phyloP scores from a whole-genome alignment of 2,329 filamentous ascomycete species.

The Gremmenia infestans region DNA sequence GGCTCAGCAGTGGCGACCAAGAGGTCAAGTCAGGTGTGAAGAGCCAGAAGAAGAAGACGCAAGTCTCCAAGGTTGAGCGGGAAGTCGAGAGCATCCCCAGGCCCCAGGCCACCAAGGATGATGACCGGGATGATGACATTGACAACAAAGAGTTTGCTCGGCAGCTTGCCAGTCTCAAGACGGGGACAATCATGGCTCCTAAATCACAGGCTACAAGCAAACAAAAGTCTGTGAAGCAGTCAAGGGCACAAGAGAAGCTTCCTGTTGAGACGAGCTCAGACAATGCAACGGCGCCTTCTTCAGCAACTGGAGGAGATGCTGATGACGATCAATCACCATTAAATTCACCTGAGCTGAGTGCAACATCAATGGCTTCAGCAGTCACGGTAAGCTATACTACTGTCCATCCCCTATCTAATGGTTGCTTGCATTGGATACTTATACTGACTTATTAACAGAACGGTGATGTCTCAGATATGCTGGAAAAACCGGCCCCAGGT shows the following conservation, averaged over 20 bases:
- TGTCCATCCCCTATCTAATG: not conserved
- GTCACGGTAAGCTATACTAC: conserved; percentile 24
- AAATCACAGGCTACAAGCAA: conserved; percentile 45
- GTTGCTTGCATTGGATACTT: not conserved
- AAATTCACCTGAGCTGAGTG: conserved; percentile 56
- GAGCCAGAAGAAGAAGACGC: conserved; percentile 22
- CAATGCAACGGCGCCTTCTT: conserved; percentile 58
- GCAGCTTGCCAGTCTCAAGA: conserved; percentile 65
- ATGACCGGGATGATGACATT: conserved; percentile 44
- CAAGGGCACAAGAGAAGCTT: conserved; percentile 50
- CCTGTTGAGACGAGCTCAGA: conserved; percentile 34
- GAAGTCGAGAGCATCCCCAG: conserved; percentile 9
- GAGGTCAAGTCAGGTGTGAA: conserved; percentile 17
- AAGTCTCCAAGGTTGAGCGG: conserved; percentile 4
- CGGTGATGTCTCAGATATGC: conserved; percentile 83
- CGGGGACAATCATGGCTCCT: conserved; percentile 52
- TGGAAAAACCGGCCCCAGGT: conserved; percentile 64
- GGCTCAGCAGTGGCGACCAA: conserved; percentile 20
- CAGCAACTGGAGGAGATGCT: conserved; percentile 67
- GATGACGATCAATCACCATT: conserved; percentile 75
- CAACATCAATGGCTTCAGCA: conserved; percentile 40
- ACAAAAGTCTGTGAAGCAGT: conserved; percentile 64
- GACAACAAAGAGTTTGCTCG: conserved; percentile 73
- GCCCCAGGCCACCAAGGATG: conserved; percentile 6
- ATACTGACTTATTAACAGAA: conserved; percentile 6